Evolutionary conservation across 2,329 filamentous ascomycete genomes (phyloP).

Genomic region (Mycosphaerelloides madeirae): DNA sequence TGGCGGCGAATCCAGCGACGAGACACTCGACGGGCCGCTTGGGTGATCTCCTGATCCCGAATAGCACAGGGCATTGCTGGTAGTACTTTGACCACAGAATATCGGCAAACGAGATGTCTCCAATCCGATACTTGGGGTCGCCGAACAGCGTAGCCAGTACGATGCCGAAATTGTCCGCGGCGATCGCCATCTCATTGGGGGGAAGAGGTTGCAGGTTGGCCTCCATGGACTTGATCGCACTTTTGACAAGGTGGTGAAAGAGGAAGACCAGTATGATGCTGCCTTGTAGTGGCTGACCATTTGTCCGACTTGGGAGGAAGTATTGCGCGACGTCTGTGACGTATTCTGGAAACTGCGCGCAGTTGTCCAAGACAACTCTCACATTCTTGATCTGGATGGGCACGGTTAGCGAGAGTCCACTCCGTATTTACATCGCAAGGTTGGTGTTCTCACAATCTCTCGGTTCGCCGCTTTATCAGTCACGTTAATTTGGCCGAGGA

Average conservation of each 20-base stretch:
- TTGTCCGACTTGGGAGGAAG: slow-evolving; percentile 38
- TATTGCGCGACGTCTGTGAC: slow-evolving; percentile 29
- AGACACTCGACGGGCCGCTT: slow-evolving; percentile 36
- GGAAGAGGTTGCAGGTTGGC: slow-evolving; percentile 28
- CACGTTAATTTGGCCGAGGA: slow-evolving; percentile 67
- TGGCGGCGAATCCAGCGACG: slow-evolving; percentile 75
- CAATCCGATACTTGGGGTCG: slow-evolving; percentile 57
- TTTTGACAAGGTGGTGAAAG: slow-evolving; percentile 71
- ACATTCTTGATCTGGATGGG: slow-evolving; percentile 36
- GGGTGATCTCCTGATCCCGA: slow-evolving; percentile 48
- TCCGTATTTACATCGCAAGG: slow-evolving; percentile 1
- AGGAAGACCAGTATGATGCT: slow-evolving; percentile 59
- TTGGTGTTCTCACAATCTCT: slow-evolving; percentile 44
- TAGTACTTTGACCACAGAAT: slow-evolving; percentile 85
- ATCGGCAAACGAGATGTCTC: slow-evolving; percentile 65
- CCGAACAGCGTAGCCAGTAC: slow-evolving; percentile 72
- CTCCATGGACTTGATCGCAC: slow-evolving; percentile 59
- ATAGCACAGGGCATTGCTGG: slow-evolving; percentile 74
- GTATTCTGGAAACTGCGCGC: slow-evolving; percentile 42
- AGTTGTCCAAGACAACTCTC: slow-evolving; percentile 36
- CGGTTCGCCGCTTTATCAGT: slow-evolving; percentile 58
- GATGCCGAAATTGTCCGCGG: slow-evolving; percentile 74
- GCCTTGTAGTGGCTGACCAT: slow-evolving; percentile 32
- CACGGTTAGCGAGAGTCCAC: slow-evolving; percentile 2
- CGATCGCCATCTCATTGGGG: slow-evolving; percentile 33